Percentiles rank a stretch among this genome's conserved stretches.
Conservation (phyloP, 352 stramenopile genomes). For the Pythium utonaiense region DNA sequence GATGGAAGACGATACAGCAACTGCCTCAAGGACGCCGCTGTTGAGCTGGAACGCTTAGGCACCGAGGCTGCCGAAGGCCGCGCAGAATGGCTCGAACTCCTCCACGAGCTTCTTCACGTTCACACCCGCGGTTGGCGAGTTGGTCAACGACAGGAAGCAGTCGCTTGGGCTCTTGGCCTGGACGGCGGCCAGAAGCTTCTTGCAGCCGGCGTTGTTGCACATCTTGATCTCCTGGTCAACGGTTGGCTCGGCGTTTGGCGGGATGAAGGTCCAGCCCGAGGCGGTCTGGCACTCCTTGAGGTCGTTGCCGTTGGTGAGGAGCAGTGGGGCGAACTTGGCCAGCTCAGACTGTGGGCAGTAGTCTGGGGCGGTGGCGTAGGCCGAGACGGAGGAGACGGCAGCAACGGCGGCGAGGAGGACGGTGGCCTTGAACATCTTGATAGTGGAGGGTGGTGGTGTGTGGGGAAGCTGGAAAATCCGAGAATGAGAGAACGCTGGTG, state of each 20-base stretch:
- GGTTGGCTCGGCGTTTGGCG: conserved; percentile 15
- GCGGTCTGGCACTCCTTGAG: conserved; percentile 22
- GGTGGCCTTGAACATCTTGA: conserved; percentile 23
- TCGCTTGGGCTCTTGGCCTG: conserved; percentile 18
- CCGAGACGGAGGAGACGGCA: conserved; percentile 8
- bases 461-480: conserved; percentile 20
- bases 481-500: conserved; percentile 18
- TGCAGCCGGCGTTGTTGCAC: conserved; percentile 5
- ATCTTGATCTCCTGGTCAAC: conserved; percentile 11
- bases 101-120: conserved; percentile 30
- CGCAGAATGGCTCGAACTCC: conserved; percentile 22
- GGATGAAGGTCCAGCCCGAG: conserved; percentile 26
- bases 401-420: conserved; percentile 15
- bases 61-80: neutral
- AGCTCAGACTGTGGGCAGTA: conserved; percentile 16
- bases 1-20: no score
- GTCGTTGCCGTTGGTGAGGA: conserved; percentile 10
- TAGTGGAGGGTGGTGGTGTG: neutral
- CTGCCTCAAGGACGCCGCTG: no score
- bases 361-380: conserved; percentile 9
- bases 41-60: no score
- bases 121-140: conserved; percentile 4
- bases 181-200: conserved; percentile 28
- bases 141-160: conserved; percentile 29
- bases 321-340: conserved; percentile 15